Conservation (phyloP, 2,329 filamentous ascomycete genomes). For the Coniella lustricola region DNA sequence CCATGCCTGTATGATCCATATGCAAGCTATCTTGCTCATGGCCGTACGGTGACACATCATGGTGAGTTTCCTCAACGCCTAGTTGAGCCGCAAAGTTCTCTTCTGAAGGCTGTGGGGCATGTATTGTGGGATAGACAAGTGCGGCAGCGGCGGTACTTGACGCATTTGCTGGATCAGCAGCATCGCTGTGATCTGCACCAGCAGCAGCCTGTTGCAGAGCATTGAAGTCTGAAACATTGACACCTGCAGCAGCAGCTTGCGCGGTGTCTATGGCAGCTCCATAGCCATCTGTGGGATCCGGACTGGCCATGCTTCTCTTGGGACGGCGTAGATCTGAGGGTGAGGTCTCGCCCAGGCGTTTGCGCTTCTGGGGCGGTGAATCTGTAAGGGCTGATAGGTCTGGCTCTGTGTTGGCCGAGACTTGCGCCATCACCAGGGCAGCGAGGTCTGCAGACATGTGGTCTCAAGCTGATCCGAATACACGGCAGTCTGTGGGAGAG, state of each 20-base stretch:
- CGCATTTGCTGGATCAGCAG: conserved; percentile 44
- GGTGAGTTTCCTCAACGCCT: conserved; percentile 31
- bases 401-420: conserved; percentile 11
- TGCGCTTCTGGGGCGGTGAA: conserved; percentile 15
- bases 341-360: conserved; percentile 13
- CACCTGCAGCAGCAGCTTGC: conserved; percentile 43
- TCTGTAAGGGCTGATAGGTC: conserved; percentile 14
- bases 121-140: conserved; percentile 53
- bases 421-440: conserved; percentile 16
- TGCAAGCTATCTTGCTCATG: conserved; percentile 25
- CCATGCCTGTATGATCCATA: conserved; percentile 13
- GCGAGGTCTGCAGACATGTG: conserved; percentile 33
- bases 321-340: conserved; percentile 13
- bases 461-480: conserved; percentile 15
- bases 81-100: conserved; percentile 53
- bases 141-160: conserved; percentile 55
- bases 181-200: conserved; percentile 35
- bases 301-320: conserved; percentile 13
- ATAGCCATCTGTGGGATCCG: conserved; percentile 14
- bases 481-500: conserved; percentile 28
- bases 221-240: conserved; percentile 48
- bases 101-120: conserved; percentile 50
- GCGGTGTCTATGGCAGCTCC: conserved; percentile 13
- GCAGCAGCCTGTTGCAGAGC: conserved; percentile 48
- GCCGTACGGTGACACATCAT: conserved; percentile 25